Conservation (phyloP, 202 grass and related monocot species). For the Setaria viridis region DNA sequence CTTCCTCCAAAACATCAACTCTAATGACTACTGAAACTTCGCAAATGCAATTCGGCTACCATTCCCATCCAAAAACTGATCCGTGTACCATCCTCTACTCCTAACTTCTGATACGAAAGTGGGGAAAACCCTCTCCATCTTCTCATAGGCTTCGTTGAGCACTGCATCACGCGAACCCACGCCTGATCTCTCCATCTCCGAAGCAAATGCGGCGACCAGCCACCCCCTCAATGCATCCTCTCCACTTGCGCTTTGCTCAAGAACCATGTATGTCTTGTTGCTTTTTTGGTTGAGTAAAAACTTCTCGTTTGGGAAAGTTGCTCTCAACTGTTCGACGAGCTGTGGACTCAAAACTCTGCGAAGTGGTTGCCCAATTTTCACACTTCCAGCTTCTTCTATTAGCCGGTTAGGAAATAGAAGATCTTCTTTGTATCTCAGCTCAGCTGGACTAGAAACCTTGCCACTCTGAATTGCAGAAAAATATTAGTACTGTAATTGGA, state of each 20-base stretch:
- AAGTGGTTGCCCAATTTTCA: conserved; percentile 77
- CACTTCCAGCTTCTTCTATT: conserved; percentile 79
- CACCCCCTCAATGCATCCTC: conserved; percentile 89
- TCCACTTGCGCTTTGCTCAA: conserved; percentile 74
- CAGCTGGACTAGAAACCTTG: conserved; percentile 89
- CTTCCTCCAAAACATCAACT: not conserved
- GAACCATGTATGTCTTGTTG: conserved; percentile 66
- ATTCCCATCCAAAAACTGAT: conserved; percentile 91
- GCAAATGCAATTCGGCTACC: conserved; percentile 62
- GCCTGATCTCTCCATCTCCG: conserved; percentile 63
- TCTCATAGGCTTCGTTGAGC: conserved; percentile 60
- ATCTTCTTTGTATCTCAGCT: conserved; percentile 79
- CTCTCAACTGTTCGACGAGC: conserved; percentile 52
- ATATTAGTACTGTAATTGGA: not conserved
- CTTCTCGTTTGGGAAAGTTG: conserved; percentile 71
- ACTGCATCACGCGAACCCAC: conserved; percentile 36
- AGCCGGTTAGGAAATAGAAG: conserved; percentile 74
- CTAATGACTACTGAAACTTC: conserved; percentile 12
- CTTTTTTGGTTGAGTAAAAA: conserved; percentile 63
- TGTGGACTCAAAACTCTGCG: conserved; percentile 46
- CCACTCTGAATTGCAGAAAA: conserved; percentile 61
- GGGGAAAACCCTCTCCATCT: conserved; percentile 71
- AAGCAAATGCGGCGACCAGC: conserved; percentile 81
- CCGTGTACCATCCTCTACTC: conserved; percentile 84
- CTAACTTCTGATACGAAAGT: conserved; percentile 67